These are phyloP conservation scores for Xylaria sp. DNA, from an alignment of 495 filamentous ascomycete species.

Conservation along the genomic window DNA sequence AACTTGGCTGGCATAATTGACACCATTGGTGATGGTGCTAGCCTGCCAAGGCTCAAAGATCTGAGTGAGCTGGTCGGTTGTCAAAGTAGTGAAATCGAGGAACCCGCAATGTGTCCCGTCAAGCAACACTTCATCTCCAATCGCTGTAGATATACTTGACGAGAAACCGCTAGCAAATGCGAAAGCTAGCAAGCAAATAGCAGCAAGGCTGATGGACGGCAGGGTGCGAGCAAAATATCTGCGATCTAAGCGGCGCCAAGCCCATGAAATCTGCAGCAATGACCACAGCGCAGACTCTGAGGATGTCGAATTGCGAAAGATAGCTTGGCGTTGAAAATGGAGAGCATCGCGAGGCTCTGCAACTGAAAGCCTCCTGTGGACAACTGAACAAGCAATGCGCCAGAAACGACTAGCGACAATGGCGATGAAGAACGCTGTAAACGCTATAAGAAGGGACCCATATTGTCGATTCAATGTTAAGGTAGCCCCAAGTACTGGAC, in stretches of 20 bases:
- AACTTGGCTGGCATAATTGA: neutral
- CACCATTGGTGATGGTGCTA: neutral
- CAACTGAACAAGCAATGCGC: slow-evolving; percentile 29
- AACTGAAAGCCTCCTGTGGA: slow-evolving; percentile 29
- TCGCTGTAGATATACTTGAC: slow-evolving; percentile 11
- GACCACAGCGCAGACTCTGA: slow-evolving; percentile 18
- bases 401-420: slow-evolving; percentile 31
- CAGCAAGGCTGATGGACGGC: neutral
- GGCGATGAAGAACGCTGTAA: slow-evolving; percentile 33
- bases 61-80: neutral
- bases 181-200: neutral
- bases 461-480: slow-evolving; percentile 31
- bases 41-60: neutral
- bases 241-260: neutral
- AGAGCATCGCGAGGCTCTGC: slow-evolving; percentile 26
- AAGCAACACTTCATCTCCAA: slow-evolving; percentile 10
- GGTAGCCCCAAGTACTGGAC: slow-evolving; percentile 33
- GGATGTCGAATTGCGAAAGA: slow-evolving; percentile 33
- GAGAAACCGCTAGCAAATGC: slow-evolving; percentile 12
- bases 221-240: neutral
- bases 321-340: slow-evolving; percentile 34
- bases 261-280: slow-evolving; percentile 27
- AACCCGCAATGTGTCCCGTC: neutral
- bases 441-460: slow-evolving; percentile 37
- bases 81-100: neutral